Base-by-base conservation (phyloP, 305 asterid species). In the Rubia peregrina region DNA sequence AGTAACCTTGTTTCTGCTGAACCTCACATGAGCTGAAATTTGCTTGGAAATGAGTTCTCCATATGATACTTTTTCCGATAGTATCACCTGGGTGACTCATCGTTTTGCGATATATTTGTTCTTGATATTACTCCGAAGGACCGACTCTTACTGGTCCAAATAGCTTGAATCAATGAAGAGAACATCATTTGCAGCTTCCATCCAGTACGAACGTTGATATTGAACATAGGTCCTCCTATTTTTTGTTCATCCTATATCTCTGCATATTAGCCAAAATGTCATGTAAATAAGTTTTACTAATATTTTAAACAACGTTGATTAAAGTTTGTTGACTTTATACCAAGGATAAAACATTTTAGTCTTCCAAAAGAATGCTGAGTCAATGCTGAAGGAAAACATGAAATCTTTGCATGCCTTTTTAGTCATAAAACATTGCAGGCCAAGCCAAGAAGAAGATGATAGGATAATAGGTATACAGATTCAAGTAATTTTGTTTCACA, bases 71-170 rank as follows among this genome's bases (percentile, higher is more conserved):
- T 33, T 33, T 61, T 17, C 66, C 66, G 13, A 33, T 21, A 4
- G 1, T 61, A 33, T 13, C 0, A 38, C 7, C 68, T 17, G 51
- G 49, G 49, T 63, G 19, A 63, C 16, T 40, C 67, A 14, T 36
- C 46, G 22, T 46, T 36, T 40, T 63, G 49, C 21, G 68, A 63
- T 38, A 40, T 14, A n/a, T 24, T 30, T 6, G 22, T 4, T 38
- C 68, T 64, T 64, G 68, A 63, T 63, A 63, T 17, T 38, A 38
- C 30, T 17, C 22, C 26, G 17, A 38, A 64, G 30, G 51, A 22
- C 43, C 21, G 68, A 16, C 68, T 64, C 68, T 64, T 64, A 40
- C 68, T 7, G 22, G 68, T 38, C 14, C n/a, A 64, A 64, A n/a
- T 19, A n/a, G 68, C 14, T n/a, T 49, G 68, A 64, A 64, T 21